Evolutionary conservation across 2,329 filamentous ascomycete genomes (phyloP).

Genomic region (Lecanosticta acicola): DNA sequence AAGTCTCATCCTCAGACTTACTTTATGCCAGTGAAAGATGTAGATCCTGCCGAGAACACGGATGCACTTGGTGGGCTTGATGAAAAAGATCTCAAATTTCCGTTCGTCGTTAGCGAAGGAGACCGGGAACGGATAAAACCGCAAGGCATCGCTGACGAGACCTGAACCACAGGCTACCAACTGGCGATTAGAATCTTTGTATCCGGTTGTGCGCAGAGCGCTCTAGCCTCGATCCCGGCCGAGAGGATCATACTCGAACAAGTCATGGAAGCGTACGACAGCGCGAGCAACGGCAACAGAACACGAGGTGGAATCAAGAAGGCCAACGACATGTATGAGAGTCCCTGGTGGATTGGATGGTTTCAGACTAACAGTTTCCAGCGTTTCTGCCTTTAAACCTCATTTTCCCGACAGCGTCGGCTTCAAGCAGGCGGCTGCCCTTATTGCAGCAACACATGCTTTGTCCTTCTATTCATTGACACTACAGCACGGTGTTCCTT

Average conservation of each 20-base stretch:
- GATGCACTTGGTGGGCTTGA: conserved; percentile 16
- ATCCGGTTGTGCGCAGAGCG: conserved; percentile 50
- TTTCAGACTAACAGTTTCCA: conserved; percentile 32
- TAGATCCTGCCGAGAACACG: conserved; percentile 22
- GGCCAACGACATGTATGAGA: conserved; percentile 66
- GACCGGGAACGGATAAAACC: conserved; percentile 5
- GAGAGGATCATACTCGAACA: conserved; percentile 57
- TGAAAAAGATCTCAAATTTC: conserved; percentile 17
- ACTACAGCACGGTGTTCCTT: conserved; percentile 72
- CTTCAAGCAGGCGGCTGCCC: conserved; percentile 54
- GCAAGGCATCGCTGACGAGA: conserved; percentile 17
- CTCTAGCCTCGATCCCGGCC: conserved; percentile 47
- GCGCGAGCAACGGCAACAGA: conserved; percentile 74
- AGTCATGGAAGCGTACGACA: conserved; percentile 69
- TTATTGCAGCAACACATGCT: conserved; percentile 67
- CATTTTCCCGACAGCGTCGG: conserved; percentile 51
- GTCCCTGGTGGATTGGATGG: neutral
- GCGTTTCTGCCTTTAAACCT: conserved; percentile 58
- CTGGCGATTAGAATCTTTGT: conserved; percentile 55
- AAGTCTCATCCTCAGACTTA: conserved; percentile 9
- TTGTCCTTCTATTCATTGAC: conserved; percentile 72
- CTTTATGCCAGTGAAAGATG: conserved; percentile 19
- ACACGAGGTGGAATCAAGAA: conserved; percentile 71
- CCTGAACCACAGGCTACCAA: conserved; percentile 47
- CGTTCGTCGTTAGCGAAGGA: conserved; percentile 17